Evolutionary conservation across 2,329 filamentous ascomycete species (phyloP).

Genomic region (Claviceps quebecensis): DNA sequence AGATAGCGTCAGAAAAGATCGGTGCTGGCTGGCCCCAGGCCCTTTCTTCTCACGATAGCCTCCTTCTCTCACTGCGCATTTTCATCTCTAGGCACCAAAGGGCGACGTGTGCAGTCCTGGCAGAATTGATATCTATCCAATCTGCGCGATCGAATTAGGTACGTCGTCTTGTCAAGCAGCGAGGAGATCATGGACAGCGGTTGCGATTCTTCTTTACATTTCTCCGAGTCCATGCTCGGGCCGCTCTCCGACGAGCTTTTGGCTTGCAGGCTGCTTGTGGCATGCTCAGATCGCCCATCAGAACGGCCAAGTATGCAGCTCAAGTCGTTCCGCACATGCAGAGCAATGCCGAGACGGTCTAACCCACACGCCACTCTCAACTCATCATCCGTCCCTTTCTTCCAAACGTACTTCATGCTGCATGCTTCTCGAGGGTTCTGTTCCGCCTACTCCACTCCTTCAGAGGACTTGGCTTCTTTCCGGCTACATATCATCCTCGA

Average conservation of each 20-base stretch:
- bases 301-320: background rate
- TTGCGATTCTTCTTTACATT: background rate
- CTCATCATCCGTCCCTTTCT: background rate
- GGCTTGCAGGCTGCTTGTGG: background rate
- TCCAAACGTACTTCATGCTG: background rate
- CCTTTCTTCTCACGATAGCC: no score
- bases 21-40: no score
- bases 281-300: background rate
- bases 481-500: no score
- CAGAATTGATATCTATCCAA: no score
- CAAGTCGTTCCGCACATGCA: background rate
- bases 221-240: background rate
- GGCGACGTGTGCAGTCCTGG: no score
- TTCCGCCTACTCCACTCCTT: no score
- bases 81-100: no score
- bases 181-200: background rate
- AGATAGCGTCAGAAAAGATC: no score
- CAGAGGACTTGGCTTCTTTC: no score
- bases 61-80: no score
- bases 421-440: no score
- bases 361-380: no score
- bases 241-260: background rate
- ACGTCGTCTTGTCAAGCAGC: background rate
- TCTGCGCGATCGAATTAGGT: background rate
- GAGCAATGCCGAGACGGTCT: background rate